These are phyloP conservation scores for Prinsepia uniflora DNA, from an alignment of 306 rosid species.

Conservation along the genomic window DNA sequence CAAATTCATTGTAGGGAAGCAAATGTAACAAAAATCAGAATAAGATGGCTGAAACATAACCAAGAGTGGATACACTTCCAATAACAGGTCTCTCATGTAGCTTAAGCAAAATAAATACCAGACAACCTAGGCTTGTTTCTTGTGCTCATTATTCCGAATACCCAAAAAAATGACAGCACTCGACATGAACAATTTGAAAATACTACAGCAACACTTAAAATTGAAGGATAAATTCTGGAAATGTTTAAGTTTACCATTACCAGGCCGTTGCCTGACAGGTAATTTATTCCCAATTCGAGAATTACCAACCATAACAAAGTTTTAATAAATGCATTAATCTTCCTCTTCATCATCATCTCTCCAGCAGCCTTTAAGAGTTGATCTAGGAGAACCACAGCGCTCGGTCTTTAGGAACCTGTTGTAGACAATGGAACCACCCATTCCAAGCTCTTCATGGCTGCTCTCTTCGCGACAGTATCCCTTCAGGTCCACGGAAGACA, in stretches of 20 bases:
- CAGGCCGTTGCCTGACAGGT: slow-evolving; percentile 7
- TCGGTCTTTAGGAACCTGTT: slow-evolving; percentile 37
- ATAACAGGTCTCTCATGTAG: neutral
- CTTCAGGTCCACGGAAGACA: slow-evolving; percentile 38
- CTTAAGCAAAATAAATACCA: neutral
- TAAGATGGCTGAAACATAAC: neutral
- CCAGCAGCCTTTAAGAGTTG: slow-evolving; percentile 62
- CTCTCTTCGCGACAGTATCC: slow-evolving; percentile 55
- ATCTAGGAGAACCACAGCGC: slow-evolving; percentile 57
- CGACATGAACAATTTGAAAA: neutral
- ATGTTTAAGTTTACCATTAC: neutral
- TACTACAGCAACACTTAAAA: neutral
- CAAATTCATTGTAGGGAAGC: no score
- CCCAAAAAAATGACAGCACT: neutral
- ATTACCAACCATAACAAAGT: slow-evolving; percentile 11
- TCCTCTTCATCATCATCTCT: slow-evolving; percentile 62
- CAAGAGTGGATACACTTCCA: neutral
- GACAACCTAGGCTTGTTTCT: neutral
- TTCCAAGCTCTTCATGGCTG: slow-evolving; percentile 52
- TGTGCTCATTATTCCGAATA: neutral
- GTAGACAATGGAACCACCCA: slow-evolving; percentile 51
- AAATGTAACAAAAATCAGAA: no score
- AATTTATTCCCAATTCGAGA: slow-evolving; percentile 2
- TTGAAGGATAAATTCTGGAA: neutral
- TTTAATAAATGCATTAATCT: slow-evolving; percentile 24